phyloP scores from a whole-genome alignment of 768 basidiomycete genomes.

The Amyloporia xantha region DNA sequence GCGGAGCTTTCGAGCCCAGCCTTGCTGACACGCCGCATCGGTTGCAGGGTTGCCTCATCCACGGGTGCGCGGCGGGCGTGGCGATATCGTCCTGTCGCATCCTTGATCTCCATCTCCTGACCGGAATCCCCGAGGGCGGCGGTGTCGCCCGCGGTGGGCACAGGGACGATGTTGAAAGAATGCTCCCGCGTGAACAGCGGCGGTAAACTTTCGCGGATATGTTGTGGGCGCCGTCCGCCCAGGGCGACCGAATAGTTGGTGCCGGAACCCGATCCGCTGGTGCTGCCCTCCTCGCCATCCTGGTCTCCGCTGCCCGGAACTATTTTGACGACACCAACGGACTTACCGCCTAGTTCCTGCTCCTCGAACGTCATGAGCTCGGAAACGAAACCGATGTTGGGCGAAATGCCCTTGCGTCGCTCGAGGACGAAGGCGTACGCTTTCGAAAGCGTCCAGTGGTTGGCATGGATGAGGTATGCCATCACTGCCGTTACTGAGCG shows the following conservation, averaged over 20 bases:
- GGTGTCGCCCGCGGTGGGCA: slow-evolving; percentile 23
- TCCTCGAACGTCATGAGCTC: slow-evolving; percentile 98
- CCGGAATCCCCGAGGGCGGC: slow-evolving; percentile 55
- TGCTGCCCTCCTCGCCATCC: slow-evolving; percentile 22
- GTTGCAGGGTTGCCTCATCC: slow-evolving; percentile 82
- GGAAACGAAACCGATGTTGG: slow-evolving; percentile 96
- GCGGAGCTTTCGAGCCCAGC: slow-evolving; percentile 74
- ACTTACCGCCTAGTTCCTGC: slow-evolving; percentile 75
- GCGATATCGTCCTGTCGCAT: slow-evolving; percentile 76
- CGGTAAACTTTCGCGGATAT: slow-evolving; percentile 72
- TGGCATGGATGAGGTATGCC: slow-evolving; percentile 95
- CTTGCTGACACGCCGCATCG: slow-evolving; percentile 85
- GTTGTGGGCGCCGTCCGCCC: slow-evolving; percentile 49
- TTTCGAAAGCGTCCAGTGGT: slow-evolving; percentile 90
- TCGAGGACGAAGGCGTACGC: slow-evolving; percentile 92
- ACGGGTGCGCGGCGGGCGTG: slow-evolving; percentile 86
- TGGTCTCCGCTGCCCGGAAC: slow-evolving; percentile 24
- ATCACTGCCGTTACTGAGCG: slow-evolving; percentile 95
- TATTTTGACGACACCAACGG: slow-evolving; percentile 54
- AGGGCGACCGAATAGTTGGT: slow-evolving; percentile 37
- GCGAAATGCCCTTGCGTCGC: slow-evolving; percentile 89
- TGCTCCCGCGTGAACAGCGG: slow-evolving; percentile 38
- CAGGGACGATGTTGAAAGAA: slow-evolving; percentile 15
- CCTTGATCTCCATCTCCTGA: slow-evolving; percentile 87
- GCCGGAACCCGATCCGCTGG: slow-evolving; percentile 11